Percentiles rank a stretch among this genome's conserved stretches.
These are phyloP conservation scores for Phyllostachys edulis DNA, from an alignment of 176 grass and related monocot genomes.

Conservation along the genomic window DNA sequence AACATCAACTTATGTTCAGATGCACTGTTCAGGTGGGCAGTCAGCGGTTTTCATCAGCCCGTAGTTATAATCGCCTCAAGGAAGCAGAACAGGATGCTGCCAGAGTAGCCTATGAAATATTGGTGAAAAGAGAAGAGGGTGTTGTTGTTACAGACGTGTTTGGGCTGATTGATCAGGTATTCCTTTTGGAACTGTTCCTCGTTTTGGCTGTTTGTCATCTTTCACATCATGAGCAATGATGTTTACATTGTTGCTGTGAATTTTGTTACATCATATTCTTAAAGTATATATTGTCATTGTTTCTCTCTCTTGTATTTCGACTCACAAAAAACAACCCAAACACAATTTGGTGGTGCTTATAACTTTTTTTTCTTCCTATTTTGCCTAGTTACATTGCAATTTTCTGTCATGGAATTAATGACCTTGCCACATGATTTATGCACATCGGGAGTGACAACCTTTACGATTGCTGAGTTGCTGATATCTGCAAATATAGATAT, in stretches of 20 bases:
- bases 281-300: not conserved
- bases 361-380: no score
- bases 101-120: slow-evolving; percentile 42
- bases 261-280: not conserved
- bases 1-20: slow-evolving; percentile 44
- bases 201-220: slow-evolving; percentile 2
- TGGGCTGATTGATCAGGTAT: slow-evolving; percentile 53
- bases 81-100: slow-evolving; percentile 66
- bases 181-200: not conserved
- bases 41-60: slow-evolving; percentile 36
- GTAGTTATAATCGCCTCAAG: slow-evolving; percentile 47
- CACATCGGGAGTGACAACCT: not conserved
- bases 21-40: slow-evolving; percentile 46
- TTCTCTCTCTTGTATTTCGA: not conserved
- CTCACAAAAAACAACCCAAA: not conserved
- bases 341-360: no score
- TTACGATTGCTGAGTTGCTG: not conserved
- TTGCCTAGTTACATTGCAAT: no score
- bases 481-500: slow-evolving; percentile 14
- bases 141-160: not conserved
- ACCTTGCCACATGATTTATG: slow-evolving; percentile 1
- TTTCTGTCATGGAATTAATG: slow-evolving; percentile 1
- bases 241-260: slow-evolving; percentile 7
- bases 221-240: slow-evolving; percentile 10
- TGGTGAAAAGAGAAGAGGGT: slow-evolving; percentile 18